These are phyloP conservation scores for Aureobasidium zeae DNA, from an alignment of 2,329 filamentous ascomycete species.

Conservation along the genomic window DNA sequence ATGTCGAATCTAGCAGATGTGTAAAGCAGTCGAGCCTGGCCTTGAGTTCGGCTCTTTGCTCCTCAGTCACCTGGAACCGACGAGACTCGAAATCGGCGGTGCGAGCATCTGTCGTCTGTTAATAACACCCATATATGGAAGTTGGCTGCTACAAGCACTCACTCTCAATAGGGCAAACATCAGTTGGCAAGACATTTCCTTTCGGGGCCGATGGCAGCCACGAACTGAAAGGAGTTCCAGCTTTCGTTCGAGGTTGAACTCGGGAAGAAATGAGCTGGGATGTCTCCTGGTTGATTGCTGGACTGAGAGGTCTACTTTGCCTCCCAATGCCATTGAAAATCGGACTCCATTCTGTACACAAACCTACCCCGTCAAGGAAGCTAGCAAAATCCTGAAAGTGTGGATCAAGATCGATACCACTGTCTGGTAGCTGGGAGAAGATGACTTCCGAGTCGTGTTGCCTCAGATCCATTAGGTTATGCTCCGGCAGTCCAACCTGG, in stretches of 20 bases:
- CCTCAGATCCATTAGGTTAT: not conserved
- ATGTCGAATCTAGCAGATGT: slow-evolving; percentile 31
- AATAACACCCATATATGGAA: not conserved
- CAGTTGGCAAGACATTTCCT: not conserved
- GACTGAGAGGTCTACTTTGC: not conserved
- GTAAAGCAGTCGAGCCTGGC: not conserved
- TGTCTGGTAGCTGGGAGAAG: not conserved
- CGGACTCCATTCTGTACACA: slow-evolving; percentile 5
- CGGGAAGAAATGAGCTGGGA: not conserved
- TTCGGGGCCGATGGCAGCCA: slow-evolving; percentile 3
- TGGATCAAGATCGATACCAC: not conserved
- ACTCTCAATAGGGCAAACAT: not conserved
- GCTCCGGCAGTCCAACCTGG: not conserved
- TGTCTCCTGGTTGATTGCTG: not conserved
- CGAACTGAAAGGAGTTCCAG: not conserved
- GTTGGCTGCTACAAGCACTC: not conserved
- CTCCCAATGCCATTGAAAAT: not conserved
- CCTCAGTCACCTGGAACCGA: slow-evolving; percentile 2
- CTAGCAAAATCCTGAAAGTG: slow-evolving; percentile 4
- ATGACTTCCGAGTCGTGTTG: not conserved
- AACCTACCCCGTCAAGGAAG: not conserved
- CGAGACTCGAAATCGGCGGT: not conserved
- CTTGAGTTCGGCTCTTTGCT: not conserved
- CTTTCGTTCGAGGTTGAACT: not conserved
- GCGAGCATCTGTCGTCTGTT: not conserved